These are phyloP conservation scores for Phytophthora aleatoria DNA, from an alignment of 352 stramenopile genomes.

Conservation along the genomic window DNA sequence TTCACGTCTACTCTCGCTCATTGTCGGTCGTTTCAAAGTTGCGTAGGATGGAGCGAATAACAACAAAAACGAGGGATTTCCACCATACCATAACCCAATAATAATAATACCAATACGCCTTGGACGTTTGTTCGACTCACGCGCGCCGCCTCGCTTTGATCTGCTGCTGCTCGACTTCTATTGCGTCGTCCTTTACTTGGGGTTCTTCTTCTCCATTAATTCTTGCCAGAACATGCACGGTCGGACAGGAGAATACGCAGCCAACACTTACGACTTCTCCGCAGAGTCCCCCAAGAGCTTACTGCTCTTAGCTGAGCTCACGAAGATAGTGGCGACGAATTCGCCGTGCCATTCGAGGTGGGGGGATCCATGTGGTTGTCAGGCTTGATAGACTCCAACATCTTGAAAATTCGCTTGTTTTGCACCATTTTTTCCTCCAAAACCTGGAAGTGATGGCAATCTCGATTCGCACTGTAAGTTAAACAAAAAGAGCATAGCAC, in stretches of 20 bases:
- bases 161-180: slow-evolving; percentile 28
- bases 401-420: slow-evolving; percentile 68
- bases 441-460: slow-evolving; percentile 82
- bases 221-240: slow-evolving; percentile 15
- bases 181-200: slow-evolving; percentile 21
- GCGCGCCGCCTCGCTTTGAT: slow-evolving; percentile 21
- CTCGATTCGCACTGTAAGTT: slow-evolving; percentile 59
- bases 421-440: slow-evolving; percentile 58
- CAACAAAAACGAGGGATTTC: slow-evolving; percentile 9
- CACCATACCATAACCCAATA: slow-evolving; percentile 33
- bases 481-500: slow-evolving; percentile 3
- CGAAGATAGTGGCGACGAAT: slow-evolving; percentile 38
- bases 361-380: slow-evolving; percentile 70
- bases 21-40: background rate
- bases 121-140: slow-evolving; percentile 27
- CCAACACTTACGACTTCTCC: slow-evolving; percentile 14
- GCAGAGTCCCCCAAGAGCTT: slow-evolving; percentile 9
- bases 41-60: background rate
- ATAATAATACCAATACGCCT: slow-evolving; percentile 45
- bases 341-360: slow-evolving; percentile 35
- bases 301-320: slow-evolving; percentile 21
- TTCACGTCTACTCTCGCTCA: slow-evolving; percentile 1
- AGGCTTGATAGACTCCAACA: slow-evolving; percentile 69
- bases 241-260: slow-evolving; percentile 7
- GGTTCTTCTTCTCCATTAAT: slow-evolving; percentile 15